Evolutionary conservation across 2,329 filamentous ascomycete genomes (phyloP).

Genomic region (Verruconis gallopava): DNA sequence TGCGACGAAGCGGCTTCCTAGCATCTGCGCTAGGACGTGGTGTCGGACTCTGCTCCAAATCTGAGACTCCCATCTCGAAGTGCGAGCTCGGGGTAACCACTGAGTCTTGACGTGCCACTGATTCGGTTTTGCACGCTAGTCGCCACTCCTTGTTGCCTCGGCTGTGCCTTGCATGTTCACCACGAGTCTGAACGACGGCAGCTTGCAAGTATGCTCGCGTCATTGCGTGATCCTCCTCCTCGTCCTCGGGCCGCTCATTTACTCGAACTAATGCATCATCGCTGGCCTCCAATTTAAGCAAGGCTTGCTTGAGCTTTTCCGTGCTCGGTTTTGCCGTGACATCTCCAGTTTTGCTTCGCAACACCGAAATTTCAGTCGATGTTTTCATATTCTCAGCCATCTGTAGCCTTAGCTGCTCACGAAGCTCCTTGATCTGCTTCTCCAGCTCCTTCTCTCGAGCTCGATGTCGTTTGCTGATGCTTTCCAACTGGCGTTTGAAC

Average conservation of each 20-base stretch:
- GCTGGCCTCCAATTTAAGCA: not conserved
- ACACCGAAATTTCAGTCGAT: constrained; percentile 5
- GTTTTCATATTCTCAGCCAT: constrained; percentile 9
- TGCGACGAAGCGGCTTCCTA: not conserved
- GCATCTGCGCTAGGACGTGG: not conserved
- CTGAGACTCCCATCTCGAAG: not conserved
- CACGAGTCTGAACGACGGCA: not conserved
- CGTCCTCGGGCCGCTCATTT: too few species aligned
- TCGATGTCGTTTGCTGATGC: constrained; percentile 53
- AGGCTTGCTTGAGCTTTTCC: not conserved
- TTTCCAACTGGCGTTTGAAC: constrained; percentile 50
- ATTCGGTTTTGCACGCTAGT: not conserved
- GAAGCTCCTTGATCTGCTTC: constrained; percentile 38
- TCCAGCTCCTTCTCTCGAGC: constrained; percentile 53
- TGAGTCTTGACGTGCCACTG: constrained; percentile 5
- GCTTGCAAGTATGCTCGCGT: not conserved
- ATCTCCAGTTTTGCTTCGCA: not conserved
- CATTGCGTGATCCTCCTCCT: constrained; percentile 1
- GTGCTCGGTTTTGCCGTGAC: not conserved
- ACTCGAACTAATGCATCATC: not conserved
- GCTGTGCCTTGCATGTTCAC: not conserved
- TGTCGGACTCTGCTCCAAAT: not conserved
- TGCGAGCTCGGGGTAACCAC: not conserved
- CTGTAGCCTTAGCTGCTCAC: constrained; percentile 25
- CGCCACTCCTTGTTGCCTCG: not conserved